Evolutionary conservation across 1,284 basidiomycete species (phyloP).

Genomic region (Fomitopsis palustris): DNA sequence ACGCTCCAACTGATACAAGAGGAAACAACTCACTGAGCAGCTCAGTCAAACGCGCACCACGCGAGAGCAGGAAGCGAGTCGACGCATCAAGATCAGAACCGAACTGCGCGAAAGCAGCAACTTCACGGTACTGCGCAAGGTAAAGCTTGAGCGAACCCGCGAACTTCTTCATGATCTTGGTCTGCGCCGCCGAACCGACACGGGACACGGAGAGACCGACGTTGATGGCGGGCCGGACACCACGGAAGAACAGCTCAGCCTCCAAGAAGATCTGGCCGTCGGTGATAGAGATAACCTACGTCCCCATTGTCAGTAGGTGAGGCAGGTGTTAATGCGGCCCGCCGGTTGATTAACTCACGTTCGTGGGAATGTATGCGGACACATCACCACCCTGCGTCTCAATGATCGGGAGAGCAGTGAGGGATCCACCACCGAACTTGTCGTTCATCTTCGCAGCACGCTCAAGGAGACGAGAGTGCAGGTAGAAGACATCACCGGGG

Average conservation of each 20-base stretch:
- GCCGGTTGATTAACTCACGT: conserved; percentile 44
- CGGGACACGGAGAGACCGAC: conserved; percentile 99
- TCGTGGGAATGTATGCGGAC: conserved; percentile 92
- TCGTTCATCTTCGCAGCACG: conserved; percentile 99
- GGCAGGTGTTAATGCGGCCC: neutral
- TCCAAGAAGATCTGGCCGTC: conserved; percentile 99
- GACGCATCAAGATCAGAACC: conserved; percentile 99
- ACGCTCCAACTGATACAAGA: neutral
- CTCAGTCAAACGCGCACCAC: conserved; percentile 98
- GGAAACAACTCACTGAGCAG: conserved; percentile 71
- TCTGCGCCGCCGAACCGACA: conserved; percentile 99
- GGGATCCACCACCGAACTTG: conserved; percentile 94
- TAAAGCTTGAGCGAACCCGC: conserved; percentile 99
- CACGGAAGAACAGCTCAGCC: conserved; percentile 99
- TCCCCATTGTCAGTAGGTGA: neutral
- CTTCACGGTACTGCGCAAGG: conserved; percentile 99
- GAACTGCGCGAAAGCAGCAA: conserved; percentile 99
- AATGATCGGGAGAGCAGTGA: conserved; percentile 98
- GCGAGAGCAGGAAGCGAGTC: conserved; percentile 93
- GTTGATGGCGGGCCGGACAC: conserved; percentile 98
- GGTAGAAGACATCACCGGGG: conserved; percentile 99
- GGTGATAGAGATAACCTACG: conserved; percentile 93
- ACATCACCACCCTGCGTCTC: conserved; percentile 99
- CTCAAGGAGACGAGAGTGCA: conserved; percentile 99
- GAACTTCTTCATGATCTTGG: conserved; percentile 99